Conservation (phyloP, 306 rosid genomes). For the Acacia confusa region DNA sequence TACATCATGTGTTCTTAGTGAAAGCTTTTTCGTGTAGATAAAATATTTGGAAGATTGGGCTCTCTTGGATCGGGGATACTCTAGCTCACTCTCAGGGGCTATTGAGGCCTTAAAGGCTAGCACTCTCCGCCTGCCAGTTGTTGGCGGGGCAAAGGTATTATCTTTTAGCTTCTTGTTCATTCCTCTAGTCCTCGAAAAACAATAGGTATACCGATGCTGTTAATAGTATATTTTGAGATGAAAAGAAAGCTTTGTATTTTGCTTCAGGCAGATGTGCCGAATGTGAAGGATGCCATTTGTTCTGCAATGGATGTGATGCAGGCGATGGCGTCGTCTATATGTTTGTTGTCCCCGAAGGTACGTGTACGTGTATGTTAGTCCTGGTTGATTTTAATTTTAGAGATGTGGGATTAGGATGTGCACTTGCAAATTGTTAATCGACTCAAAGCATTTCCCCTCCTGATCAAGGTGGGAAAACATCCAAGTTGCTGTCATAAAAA, state of each 20-base stretch:
- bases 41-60: slow-evolving; percentile 79
- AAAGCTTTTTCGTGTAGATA: slow-evolving; percentile 54
- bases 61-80: slow-evolving; percentile 69
- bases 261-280: slow-evolving; percentile 69
- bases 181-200: neutral
- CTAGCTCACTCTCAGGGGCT: slow-evolving; percentile 79
- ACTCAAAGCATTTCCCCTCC: neutral
- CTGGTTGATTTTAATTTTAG: neutral
- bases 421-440: neutral
- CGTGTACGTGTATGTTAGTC: neutral
- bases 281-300: slow-evolving; percentile 80
- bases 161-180: slow-evolving; percentile 25
- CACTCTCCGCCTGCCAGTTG: slow-evolving; percentile 95
- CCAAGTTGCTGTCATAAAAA: neutral
- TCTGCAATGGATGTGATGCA: slow-evolving; percentile 96
- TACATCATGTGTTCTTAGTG: slow-evolving; percentile 8
- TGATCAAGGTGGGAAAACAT: neutral
- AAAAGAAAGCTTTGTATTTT: slow-evolving; percentile 25
- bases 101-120: slow-evolving; percentile 85
- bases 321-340: slow-evolving; percentile 85
- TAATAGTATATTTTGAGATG: slow-evolving; percentile 10
- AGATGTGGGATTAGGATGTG: neutral
- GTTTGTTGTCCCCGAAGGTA: slow-evolving; percentile 73
- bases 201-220: neutral
- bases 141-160: slow-evolving; percentile 82